Percentiles rank a stretch among this genome's conserved stretches.
phyloP scores from a whole-genome alignment of 345 rosid genomes.

The Acer saccharum region DNA sequence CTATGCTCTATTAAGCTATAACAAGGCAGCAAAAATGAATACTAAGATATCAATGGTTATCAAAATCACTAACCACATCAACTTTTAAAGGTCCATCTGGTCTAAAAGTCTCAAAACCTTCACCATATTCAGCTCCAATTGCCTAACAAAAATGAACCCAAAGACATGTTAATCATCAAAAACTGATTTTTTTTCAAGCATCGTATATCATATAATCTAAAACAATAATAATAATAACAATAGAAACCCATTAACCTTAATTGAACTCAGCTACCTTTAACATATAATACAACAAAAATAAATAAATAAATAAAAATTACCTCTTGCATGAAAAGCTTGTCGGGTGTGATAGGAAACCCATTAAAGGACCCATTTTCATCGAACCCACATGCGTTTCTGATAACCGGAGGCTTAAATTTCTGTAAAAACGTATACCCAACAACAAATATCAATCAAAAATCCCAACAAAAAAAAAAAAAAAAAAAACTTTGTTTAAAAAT shows the following conservation, averaged over 20 bases:
- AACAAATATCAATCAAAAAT: neutral
- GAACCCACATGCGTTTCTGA: constrained; percentile 51
- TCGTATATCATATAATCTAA: neutral
- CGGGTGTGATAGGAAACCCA: constrained; percentile 56
- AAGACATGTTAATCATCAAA: constrained; percentile 4
- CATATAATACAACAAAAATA: neutral
- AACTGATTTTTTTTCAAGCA: neutral
- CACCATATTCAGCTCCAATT: constrained; percentile 99
- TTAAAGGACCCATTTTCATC: constrained; percentile 47
- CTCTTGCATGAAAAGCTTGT: constrained; percentile 88
- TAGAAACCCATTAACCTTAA: neutral
- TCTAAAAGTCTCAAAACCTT: constrained; percentile 98
- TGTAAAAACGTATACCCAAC: constrained; percentile 14
- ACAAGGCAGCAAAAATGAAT: neutral
- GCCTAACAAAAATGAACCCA: constrained; percentile 42
- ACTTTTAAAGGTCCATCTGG: constrained; percentile 86
- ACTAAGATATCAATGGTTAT: neutral
- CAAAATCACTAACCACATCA: constrained; percentile 70
- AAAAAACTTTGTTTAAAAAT: neutral
- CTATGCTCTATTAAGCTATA: neutral
- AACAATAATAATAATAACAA: neutral
- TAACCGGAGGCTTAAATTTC: constrained; percentile 52
- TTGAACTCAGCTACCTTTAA: no score
- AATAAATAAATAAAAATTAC: constrained; percentile 28
- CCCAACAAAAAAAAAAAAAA: constrained; percentile 4